Conservation (phyloP, 2,329 filamentous ascomycete species). For the Sclerotinia borealis region DNA sequence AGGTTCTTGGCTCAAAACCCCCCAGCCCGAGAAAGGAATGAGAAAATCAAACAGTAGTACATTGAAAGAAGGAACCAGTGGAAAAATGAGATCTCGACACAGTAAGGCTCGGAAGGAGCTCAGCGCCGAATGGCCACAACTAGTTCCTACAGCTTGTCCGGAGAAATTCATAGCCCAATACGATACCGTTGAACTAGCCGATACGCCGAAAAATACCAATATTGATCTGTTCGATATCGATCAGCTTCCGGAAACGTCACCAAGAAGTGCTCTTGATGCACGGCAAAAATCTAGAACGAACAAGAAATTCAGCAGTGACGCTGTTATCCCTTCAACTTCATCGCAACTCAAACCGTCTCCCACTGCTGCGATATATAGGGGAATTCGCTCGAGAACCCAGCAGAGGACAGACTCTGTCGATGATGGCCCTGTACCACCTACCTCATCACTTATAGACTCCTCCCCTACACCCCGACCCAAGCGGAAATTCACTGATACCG, state of each 20-base stretch:
- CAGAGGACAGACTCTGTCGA: background rate
- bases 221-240: conserved; percentile 7
- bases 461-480: background rate
- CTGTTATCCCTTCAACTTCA: conserved; percentile 6
- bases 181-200: background rate
- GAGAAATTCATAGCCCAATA: background rate
- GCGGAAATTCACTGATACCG: background rate
- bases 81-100: conserved; percentile 4
- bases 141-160: background rate
- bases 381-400: background rate
- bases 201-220: background rate
- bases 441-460: background rate
- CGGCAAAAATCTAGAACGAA: background rate
- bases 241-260: conserved; percentile 4
- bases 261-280: conserved; percentile 5
- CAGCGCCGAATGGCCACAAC: background rate
- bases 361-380: background rate
- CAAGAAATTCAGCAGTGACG: background rate
- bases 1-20: background rate
- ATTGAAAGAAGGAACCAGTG: background rate
- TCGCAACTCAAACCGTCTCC: conserved; percentile 2
- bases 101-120: conserved; percentile 1
- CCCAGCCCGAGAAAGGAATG: background rate
- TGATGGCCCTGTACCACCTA: background rate
- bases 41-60: background rate